Base-by-base conservation (phyloP, 2,329 filamentous ascomycete genomes). In the Epichloe uncinata region DNA sequence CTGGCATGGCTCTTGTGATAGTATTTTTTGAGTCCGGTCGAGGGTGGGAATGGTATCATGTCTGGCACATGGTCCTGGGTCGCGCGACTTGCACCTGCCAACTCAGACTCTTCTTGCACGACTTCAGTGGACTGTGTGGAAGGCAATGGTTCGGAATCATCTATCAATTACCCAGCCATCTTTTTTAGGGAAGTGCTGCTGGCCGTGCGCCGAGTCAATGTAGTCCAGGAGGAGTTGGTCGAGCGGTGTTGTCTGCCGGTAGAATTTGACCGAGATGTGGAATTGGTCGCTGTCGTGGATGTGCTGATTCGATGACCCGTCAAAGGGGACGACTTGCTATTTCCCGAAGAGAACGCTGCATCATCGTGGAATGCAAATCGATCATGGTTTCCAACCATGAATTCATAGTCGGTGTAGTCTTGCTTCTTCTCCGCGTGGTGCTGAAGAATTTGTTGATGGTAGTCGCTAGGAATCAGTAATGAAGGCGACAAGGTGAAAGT, bases 391-490 rank as follows among this genome's bases (percentile, higher is more conserved):
- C 18, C 20, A 50, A 46, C 36, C 49, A 50, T 18, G 45, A 45
- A 22, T 58, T 63, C 62, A 49, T 71, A 70, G 38, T 66, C 65
- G 12, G 64, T 58, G 45, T 55, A 62, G 4, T 49, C 55, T 11
- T 59, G 55, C 49, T 54, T 59, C 48, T 54, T 59, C 45, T 64
- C 61, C 7, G 55, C 51, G 41, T 65, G 60, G 1, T 54, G 54
- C 20, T 62, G 52, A 40, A 74, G 60, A 68, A 80, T 74, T 56
- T 79, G 71, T 53, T 74, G 70, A 48, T 76, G 72, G 55, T 74
- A 80, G 47, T 84, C 79, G 44, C 68, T 64, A 12, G 80, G 79
- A 48, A 83, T 79, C 46, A 83, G 68, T n/a, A 83, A 68, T 3
- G 77, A 77, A 0, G 80, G 79, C 7, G 79, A 82, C 35, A 82